These are phyloP conservation scores for Aspergillus terreus DNA, from an alignment of 2,329 filamentous ascomycete species.

Conservation along the genomic window DNA sequence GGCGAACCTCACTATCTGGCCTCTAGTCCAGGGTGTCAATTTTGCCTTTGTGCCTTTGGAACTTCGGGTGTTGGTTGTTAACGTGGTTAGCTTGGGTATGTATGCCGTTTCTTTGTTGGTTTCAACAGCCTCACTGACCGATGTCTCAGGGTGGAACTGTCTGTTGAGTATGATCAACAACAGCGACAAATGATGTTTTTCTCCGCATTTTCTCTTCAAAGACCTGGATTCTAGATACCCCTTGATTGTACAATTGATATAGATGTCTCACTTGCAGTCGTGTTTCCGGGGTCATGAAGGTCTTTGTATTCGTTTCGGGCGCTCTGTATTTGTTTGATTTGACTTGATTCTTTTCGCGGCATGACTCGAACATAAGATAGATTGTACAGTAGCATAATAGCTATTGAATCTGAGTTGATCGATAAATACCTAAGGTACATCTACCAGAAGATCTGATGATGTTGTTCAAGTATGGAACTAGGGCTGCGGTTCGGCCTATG, in stretches of 20 bases:
- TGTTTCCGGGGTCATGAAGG: constrained; percentile 7
- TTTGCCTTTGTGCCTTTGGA: constrained; percentile 83
- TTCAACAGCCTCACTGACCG: background rate
- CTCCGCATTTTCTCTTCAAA: background rate
- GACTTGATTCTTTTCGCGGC: background rate
- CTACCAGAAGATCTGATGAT: background rate
- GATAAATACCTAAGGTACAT: background rate
- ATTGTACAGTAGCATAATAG: background rate
- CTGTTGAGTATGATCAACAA: constrained; percentile 56
- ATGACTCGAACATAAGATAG: background rate
- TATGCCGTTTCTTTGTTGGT: constrained; percentile 10
- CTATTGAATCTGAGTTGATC: background rate
- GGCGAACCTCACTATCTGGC: constrained; percentile 88
- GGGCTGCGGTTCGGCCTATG: constrained; percentile 18
- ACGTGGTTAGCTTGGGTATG: constrained; percentile 68
- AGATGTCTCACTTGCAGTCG: constrained; percentile 7
- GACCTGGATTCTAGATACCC: constrained; percentile 33
- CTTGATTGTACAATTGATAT: constrained; percentile 11
- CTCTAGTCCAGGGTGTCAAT: constrained; percentile 77
- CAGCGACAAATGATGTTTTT: constrained; percentile 28
- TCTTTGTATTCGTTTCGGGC: constrained; percentile 1
- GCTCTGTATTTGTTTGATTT: background rate
- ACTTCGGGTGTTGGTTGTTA: constrained; percentile 80
- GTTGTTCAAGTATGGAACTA: constrained; percentile 5
- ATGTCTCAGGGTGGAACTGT: constrained; percentile 55